These are phyloP conservation scores for Tilletia caries DNA, from an alignment of 1,284 basidiomycete genomes.

Conservation along the genomic window DNA sequence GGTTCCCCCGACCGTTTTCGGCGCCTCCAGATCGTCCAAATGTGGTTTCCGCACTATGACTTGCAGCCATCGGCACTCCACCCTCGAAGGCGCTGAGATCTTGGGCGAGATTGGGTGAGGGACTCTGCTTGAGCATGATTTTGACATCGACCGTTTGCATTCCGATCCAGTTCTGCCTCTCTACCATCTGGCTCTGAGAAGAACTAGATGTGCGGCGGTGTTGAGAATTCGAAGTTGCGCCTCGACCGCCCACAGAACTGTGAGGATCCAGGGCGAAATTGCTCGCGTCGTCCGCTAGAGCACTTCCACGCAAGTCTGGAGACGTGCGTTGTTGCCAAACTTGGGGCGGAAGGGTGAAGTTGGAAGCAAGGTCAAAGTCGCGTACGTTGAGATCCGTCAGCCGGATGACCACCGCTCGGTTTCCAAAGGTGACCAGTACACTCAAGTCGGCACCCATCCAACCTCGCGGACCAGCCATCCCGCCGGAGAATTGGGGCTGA, in stretches of 20 bases:
- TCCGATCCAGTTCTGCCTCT: constrained; percentile 1
- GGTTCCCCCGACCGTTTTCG: not conserved
- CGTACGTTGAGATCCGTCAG: constrained; percentile 35
- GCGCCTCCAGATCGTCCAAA: not conserved
- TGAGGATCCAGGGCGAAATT: not conserved
- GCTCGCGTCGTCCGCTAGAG: not conserved
- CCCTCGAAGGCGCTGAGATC: not conserved
- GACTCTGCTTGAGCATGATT: not conserved
- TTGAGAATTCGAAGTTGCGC: not conserved
- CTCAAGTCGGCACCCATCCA: constrained; percentile 37
- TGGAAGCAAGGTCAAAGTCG: constrained; percentile 28
- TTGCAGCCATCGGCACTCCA: not conserved
- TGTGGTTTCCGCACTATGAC: not conserved
- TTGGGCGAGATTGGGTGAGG: not conserved
- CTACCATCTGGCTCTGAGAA: not conserved
- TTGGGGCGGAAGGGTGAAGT: not conserved
- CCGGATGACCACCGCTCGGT: constrained; percentile 33
- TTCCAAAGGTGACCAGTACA: constrained; percentile 38
- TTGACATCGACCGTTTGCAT: constrained; percentile 4
- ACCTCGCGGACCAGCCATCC: constrained; percentile 23
- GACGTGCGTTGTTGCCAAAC: not conserved
- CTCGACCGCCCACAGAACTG: not conserved
- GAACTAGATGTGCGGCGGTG: not conserved
- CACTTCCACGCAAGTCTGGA: not conserved
- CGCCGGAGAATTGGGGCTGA: constrained; percentile 15